phyloP scores from a whole-genome alignment of 805 yeast genomes.

The Danielozyma ontarioensis region DNA sequence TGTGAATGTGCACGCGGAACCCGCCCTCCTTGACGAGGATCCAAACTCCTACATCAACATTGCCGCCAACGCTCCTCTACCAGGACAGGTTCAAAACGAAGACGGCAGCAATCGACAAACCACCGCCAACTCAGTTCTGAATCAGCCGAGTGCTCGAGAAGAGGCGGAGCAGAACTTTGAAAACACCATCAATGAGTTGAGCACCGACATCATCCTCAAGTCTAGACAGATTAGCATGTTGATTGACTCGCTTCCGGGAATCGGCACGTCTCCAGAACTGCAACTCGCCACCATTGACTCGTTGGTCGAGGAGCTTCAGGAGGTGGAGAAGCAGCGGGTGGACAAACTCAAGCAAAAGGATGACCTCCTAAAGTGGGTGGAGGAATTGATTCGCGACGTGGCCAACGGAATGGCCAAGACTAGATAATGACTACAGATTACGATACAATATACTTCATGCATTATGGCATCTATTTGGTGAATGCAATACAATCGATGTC shows the following conservation, averaged over 20 bases:
- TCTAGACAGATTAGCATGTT: slow-evolving; percentile 81
- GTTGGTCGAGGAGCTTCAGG: slow-evolving; percentile 56
- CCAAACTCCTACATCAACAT: slow-evolving; percentile 67
- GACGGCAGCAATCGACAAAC: slow-evolving; percentile 11
- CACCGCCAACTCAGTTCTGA: slow-evolving; percentile 10
- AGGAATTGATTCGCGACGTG: slow-evolving; percentile 56
- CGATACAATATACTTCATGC: neutral
- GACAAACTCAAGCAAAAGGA: slow-evolving; percentile 62
- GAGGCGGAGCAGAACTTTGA: slow-evolving; percentile 21
- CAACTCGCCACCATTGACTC: slow-evolving; percentile 62
- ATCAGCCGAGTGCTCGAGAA: slow-evolving; percentile 11
- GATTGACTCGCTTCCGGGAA: slow-evolving; percentile 88
- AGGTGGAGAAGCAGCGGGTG: slow-evolving; percentile 54
- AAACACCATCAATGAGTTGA: slow-evolving; percentile 64
- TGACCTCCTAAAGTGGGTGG: slow-evolving; percentile 53
- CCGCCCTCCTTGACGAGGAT: slow-evolving; percentile 47
- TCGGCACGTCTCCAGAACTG: slow-evolving; percentile 73
- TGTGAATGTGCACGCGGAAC: slow-evolving; percentile 41
- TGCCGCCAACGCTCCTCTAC: slow-evolving; percentile 49
- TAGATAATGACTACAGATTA: slow-evolving; percentile 9
- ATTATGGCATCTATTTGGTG: slow-evolving; percentile 1
- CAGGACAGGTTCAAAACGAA: slow-evolving; percentile 26
- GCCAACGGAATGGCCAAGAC: slow-evolving; percentile 51
- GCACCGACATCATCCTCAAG: slow-evolving; percentile 80
- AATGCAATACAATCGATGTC: slow-evolving; percentile 36